phyloP scores from a whole-genome alignment of 768 basidiomycete genomes.

The Amanita pallidorosea region DNA sequence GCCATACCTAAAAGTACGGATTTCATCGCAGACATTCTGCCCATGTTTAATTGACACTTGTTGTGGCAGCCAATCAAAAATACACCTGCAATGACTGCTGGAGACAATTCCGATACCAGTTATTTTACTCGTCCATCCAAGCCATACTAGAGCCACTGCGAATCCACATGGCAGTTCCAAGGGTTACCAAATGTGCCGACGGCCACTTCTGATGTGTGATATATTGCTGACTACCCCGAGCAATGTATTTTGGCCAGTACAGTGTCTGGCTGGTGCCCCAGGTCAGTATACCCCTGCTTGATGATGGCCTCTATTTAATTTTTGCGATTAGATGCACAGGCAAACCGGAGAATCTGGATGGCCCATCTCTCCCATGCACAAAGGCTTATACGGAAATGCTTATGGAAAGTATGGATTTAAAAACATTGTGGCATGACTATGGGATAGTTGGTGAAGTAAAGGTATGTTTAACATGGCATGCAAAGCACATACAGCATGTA shows the following conservation, averaged over 20 bases:
- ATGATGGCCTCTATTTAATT: neutral
- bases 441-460: too few species aligned
- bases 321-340: neutral
- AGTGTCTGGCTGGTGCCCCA: slow-evolving; percentile 11
- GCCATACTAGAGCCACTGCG: slow-evolving; percentile 9
- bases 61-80: slow-evolving; percentile 5
- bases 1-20: slow-evolving; percentile 6
- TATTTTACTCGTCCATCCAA: slow-evolving; percentile 12
- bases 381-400: too few species aligned
- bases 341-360: neutral
- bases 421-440: too few species aligned
- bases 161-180: slow-evolving; percentile 9
- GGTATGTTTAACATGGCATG: neutral
- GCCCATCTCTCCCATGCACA: too few species aligned
- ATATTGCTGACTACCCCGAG: slow-evolving; percentile 14
- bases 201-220: slow-evolving; percentile 10
- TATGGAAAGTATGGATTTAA: too few species aligned
- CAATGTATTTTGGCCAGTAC: slow-evolving; percentile 10
- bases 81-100: slow-evolving; percentile 5
- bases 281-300: slow-evolving; percentile 1
- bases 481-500: neutral
- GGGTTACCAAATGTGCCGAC: slow-evolving; percentile 10
- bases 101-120: slow-evolving; percentile 10
- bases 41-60: neutral
- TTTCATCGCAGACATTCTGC: neutral